Conservation (phyloP, 805 yeast species). For the Sugiyamaella valdiviana region DNA sequence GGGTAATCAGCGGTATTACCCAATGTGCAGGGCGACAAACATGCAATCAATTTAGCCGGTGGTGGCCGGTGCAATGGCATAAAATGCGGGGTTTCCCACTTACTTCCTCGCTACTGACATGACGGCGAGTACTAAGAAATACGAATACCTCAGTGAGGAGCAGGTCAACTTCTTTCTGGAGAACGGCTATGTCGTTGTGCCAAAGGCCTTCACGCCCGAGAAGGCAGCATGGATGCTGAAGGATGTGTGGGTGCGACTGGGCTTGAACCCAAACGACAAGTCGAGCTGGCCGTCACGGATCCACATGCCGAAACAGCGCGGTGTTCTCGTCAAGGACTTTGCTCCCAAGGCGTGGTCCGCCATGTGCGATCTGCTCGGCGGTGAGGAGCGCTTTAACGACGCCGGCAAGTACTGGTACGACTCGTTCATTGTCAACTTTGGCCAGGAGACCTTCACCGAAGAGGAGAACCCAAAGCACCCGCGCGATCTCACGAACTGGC, state of each 20-base stretch:
- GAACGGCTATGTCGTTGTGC: conserved; percentile 6
- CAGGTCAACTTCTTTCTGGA: conserved; percentile 7
- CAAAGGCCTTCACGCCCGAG: conserved; percentile 6
- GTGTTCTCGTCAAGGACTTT: conserved; percentile 6
- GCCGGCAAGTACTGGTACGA: conserved; percentile 10
- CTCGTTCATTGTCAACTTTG: conserved; percentile 8
- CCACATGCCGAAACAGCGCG: conserved; percentile 10
- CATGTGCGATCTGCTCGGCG: conserved; percentile 10
- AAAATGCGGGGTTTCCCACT: too few species aligned
- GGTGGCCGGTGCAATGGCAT: neutral
- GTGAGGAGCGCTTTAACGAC: conserved; percentile 8
- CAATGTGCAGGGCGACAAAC: too few species aligned
- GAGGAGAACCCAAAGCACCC: conserved; percentile 6
- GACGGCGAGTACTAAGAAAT: neutral
- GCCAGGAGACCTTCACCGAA: neutral
- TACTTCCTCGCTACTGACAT: neutral
- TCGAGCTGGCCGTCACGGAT: conserved; percentile 5
- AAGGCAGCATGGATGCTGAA: conserved; percentile 11
- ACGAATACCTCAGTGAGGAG: conserved; percentile 2
- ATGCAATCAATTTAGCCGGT: neutral
- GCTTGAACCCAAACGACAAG: conserved; percentile 8
- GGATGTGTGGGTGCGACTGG: conserved; percentile 12
- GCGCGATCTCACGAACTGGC: conserved; percentile 9
- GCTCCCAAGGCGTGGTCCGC: conserved; percentile 14
- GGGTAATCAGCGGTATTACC: neutral